phyloP scores from a whole-genome alignment of 2,329 filamentous ascomycete species.

The Trichoderma asperellum region DNA sequence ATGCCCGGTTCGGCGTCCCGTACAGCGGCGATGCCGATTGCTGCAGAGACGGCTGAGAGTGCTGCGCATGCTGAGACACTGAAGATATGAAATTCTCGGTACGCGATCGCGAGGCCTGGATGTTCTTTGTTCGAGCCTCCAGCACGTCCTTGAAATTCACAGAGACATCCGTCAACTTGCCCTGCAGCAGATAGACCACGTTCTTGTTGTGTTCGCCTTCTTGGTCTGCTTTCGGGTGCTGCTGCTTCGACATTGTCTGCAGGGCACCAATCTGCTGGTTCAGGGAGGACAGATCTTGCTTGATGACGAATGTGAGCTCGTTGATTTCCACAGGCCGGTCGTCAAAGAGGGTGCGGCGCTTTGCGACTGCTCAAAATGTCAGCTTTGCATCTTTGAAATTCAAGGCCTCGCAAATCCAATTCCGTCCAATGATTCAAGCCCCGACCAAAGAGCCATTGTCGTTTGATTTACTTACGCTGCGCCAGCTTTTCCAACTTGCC shows the following conservation, averaged over 20 bases:
- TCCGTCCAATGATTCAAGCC: neutral
- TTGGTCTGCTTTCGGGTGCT: constrained; percentile 74
- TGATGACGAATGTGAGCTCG: constrained; percentile 95
- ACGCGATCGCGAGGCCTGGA: constrained; percentile 86
- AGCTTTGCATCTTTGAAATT: constrained; percentile 12
- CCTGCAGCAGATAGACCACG: constrained; percentile 88
- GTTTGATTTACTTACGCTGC: constrained; percentile 61
- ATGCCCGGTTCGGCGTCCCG: constrained; percentile 71
- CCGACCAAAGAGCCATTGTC: neutral
- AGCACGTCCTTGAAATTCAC: constrained; percentile 97
- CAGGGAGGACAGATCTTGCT: constrained; percentile 83
- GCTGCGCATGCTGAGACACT: constrained; percentile 76
- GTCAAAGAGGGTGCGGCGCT: constrained; percentile 94
- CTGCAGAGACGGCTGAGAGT: constrained; percentile 68
- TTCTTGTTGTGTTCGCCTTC: constrained; percentile 98
- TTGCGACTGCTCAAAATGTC: constrained; percentile 67
- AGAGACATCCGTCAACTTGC: constrained; percentile 88
- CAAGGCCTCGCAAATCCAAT: neutral
- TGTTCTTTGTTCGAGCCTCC: constrained; percentile 95
- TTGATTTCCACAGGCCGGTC: constrained; percentile 96
- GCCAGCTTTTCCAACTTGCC: constrained; percentile 92
- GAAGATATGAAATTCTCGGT: constrained; percentile 97
- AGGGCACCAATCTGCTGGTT: constrained; percentile 87
- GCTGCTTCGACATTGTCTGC: constrained; percentile 75
- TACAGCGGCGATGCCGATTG: constrained; percentile 87